Base-by-base conservation (phyloP, 2,329 filamentous ascomycete species). In the Botrytis deweyae region DNA sequence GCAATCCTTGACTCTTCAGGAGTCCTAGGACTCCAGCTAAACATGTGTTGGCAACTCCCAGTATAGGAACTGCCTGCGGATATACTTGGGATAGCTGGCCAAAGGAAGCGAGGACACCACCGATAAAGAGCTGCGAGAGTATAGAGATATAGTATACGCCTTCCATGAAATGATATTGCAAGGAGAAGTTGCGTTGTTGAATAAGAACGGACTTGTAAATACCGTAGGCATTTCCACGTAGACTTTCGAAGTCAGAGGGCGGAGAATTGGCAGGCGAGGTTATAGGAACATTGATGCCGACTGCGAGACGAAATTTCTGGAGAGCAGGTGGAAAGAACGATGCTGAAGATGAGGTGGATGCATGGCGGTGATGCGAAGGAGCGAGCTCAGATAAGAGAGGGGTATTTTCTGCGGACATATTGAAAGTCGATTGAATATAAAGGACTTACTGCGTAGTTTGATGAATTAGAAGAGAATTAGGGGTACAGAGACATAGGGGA, bases 41-140 rank as follows among this genome's bases (percentile, higher is more conserved):
- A 5, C 90, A 81, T 4, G 89, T 91, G 78, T 92, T 92, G 18
- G 88, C 80, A 1, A 89, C 89, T 4, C 90, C 90, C 1, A 92
- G 82, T 0, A 88, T 80, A 16, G 88, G 89, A 79, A 92, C 78
- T 9, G 77, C 88, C 33, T 85, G 83, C 29, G 87, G 80, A 76
- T 90, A 85, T 25, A 86, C 82, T 3, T 86, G 83, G 25, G 86
- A 83, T 0, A 79, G 78, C 0, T 86, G 82, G 0, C 86, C 86
- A 14, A 87, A 80, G 0, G 84, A 83, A 1, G 86, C 86, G 20
- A 88, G 80, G 0, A 81, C 81, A 0, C 86, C 86, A 5, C 85
- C 86, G 65, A 87, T 82, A 58, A 87, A 78, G 62, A 88, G 83
- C 75, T 88, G 85, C 1, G 80, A 76, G 58, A 86, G 81, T 75